Base-by-base conservation (phyloP, 306 rosid species). In the Alnus glutinosa region DNA sequence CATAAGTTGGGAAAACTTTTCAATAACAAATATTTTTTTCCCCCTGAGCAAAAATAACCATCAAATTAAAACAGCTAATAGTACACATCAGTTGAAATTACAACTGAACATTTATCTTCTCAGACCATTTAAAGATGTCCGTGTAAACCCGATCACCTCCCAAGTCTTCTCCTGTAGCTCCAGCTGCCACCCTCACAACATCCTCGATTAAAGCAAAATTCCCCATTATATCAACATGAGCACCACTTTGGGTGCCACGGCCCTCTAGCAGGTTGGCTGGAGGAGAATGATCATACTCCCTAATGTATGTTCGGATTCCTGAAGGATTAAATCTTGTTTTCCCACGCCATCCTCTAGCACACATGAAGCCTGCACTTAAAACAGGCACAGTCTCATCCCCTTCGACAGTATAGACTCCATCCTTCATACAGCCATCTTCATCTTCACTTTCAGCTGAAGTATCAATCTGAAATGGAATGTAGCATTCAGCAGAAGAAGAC, bases 191-290 rank as follows among this genome's bases (percentile, higher is more conserved):
- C 78, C 97, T 87, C 61, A 93, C 2, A 75, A 93, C 58, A 79
- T 91, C 98, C 80, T 93, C 97, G 74, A 91, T 91, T 84, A 93
- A 78, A 6, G 92, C 97, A 68, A 91, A 93, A 77, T 91, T 93
- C 67, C 97, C 98, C 98, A 93, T 93, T 71, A 91, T 93, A 74
- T 93, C 97, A 79, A 93, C 98, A 75, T 93, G 98, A 77, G 98
- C 88, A 44, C 93, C 98, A 63, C 98, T 93, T 57, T 87, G 97
- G 5, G 98, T 91, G 1, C 98, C 98, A 5, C 98, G 79, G 10
- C 98, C 98, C 73, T 93, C 97, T 0, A 93, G 87, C 67, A 91
- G 66, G 84, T 84, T 88, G 71, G 97, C 83, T 2, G 93, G 97
- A 69, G 97, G 97, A 81, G 93, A 91, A 78, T 93, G 98, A 10